Percentiles rank a stretch among this genome's conserved stretches.
phyloP scores from a whole-genome alignment of 169 alveolate genomes.

The Amoebophrya sp. region DNA sequence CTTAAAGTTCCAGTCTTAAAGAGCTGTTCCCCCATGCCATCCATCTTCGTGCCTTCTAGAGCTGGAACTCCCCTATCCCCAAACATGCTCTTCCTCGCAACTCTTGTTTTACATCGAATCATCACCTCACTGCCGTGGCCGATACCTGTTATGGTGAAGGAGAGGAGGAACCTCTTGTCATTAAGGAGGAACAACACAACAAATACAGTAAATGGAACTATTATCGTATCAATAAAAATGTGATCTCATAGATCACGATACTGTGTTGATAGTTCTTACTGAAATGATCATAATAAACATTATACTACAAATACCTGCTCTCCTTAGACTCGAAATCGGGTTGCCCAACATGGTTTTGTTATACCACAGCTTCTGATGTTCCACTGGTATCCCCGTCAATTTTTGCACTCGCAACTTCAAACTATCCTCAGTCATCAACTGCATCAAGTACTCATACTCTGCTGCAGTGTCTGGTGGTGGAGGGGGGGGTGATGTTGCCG shows the following conservation, averaged over 20 bases:
- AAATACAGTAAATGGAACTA: too few relatives aligned
- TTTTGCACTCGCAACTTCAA: background rate
- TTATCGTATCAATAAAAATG: background rate
- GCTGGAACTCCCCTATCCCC: too few relatives aligned
- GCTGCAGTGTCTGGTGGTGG: background rate
- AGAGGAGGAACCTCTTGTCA: too few relatives aligned
- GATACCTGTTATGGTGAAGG: background rate
- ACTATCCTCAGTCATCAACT: background rate
- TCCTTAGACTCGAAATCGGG: background rate
- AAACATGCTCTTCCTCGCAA: background rate
- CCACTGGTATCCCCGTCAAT: background rate
- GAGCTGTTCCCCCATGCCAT: too few relatives aligned
- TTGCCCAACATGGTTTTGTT: background rate
- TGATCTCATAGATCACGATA: too few relatives aligned
- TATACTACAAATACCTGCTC: background rate
- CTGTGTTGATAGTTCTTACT: too few relatives aligned
- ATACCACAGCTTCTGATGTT: background rate
- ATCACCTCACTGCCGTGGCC: slow-evolving; percentile 15
- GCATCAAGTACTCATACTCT: background rate
- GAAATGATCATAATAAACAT: too few relatives aligned
- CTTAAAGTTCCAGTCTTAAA: too few relatives aligned
- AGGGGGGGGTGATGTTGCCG: too few relatives aligned
- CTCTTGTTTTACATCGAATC: background rate
- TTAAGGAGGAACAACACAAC: too few relatives aligned
- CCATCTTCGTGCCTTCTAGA: too few relatives aligned